A percentile compares a stretch with the other conserved stretches of the same genome.
phyloP scores from a whole-genome alignment of 257 asterid species.

The Primulina eburnea region DNA sequence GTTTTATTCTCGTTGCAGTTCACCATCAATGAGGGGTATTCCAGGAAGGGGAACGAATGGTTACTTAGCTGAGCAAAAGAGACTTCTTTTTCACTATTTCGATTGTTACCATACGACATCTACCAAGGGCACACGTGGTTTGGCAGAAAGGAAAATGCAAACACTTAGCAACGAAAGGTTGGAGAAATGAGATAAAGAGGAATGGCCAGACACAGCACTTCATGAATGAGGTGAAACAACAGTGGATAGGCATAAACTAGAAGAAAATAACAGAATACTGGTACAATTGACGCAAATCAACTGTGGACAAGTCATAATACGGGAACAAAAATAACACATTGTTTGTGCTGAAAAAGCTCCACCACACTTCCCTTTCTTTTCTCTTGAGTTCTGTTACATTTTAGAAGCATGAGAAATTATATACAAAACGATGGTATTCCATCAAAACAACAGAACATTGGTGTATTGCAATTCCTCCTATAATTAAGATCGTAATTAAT shows the following conservation, averaged over 20 bases:
- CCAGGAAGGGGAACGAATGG: background rate
- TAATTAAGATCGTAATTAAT: no score
- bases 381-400: background rate
- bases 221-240: constrained; percentile 1
- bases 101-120: background rate
- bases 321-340: background rate
- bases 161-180: background rate
- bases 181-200: background rate
- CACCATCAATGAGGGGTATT: background rate
- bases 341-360: constrained; percentile 21
- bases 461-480: background rate
- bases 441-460: background rate
- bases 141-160: background rate
- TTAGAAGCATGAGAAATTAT: constrained; percentile 6
- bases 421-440: background rate
- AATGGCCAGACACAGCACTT: background rate
- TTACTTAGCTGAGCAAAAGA: background rate
- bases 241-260: background rate
- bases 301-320: background rate
- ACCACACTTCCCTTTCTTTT: background rate
- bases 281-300: constrained; percentile 1
- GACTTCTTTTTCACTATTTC: background rate
- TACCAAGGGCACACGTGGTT: background rate
- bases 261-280: background rate
- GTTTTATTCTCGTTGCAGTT: background rate